Base-by-base conservation (phyloP, 2,329 filamentous ascomycete genomes). In the Cryphonectria parasitica region DNA sequence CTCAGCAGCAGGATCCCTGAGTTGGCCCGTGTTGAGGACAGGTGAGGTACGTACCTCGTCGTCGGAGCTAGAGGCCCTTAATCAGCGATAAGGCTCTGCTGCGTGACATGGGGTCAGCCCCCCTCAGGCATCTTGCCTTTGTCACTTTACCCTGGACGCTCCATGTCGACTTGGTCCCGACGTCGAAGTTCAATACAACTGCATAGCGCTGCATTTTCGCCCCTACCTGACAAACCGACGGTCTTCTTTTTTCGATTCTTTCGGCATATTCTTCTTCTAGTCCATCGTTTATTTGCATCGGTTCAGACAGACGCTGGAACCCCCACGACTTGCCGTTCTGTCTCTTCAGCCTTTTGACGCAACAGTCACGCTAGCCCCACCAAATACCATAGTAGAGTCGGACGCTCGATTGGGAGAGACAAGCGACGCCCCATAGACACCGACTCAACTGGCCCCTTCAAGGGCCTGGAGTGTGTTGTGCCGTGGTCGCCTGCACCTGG, bases 401-500 rank as follows among this genome's bases (percentile, higher is more conserved):
- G 31, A 7, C 58, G 15, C 31, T 22, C 17, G 58, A 60, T 49
- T 49, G 13, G 31, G 56, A 60, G 25, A 19, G 56, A n/a, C 31
- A 11, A 61, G 31, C 34, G 31, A 39, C 17, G 34, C 39, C 19
- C 19, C 17, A 6, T 4, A 28, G 25, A 25, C 62, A 19, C 28
- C 62, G 19, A 34, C 13, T 39, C 52, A 10, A 56, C 25, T 28
- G 25, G 49, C 54, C 43, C 39, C 61, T 34, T 52, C 64, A 13
- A 58, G 45, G 64, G 31, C 54, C 65, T 39, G 52, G 52, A 41
- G 10, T 15, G 3, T 52, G n/a, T 25, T 36, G 6, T 43, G 22
- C 25, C 36, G 41, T 64, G 58, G 58, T 60, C 71, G 45, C 68
- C 65, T 45, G n/a, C 34, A 22, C 19, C 66, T 34, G 58, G 49